phyloP scores from a whole-genome alignment of 495 filamentous ascomycete species.

The Chaetomidium leptoderma region DNA sequence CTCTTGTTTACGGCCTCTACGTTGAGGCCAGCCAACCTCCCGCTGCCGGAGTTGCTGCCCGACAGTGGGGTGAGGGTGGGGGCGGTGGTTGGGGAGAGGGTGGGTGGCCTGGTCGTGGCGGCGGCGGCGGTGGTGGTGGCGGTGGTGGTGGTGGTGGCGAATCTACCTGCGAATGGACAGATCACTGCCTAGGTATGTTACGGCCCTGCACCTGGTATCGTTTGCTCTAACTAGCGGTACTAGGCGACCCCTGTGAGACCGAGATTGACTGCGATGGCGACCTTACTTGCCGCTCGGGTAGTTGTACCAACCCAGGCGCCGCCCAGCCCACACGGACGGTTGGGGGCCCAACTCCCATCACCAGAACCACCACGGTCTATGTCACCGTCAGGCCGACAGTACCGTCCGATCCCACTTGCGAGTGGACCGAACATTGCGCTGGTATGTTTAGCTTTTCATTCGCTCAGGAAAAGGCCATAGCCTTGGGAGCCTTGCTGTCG shows the following conservation, averaged over 20 bases:
- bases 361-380: conserved; percentile 8
- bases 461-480: neutral
- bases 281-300: conserved; percentile 13
- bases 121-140: neutral
- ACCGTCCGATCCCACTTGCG: conserved; percentile 1
- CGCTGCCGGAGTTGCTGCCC: neutral
- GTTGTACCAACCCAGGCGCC: conserved; percentile 15
- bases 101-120: no score
- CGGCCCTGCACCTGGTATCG: neutral
- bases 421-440: conserved; percentile 20
- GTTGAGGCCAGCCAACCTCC: conserved; percentile 1
- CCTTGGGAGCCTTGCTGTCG: neutral
- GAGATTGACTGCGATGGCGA: conserved; percentile 26
- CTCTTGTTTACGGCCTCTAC: neutral
- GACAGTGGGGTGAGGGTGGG: conserved; percentile 7
- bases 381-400: conserved; percentile 11
- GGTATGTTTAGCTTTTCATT: neutral
- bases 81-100: neutral
- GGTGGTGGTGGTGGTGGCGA: neutral
- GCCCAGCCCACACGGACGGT: neutral
- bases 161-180: conserved; percentile 22
- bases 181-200: conserved; percentile 27
- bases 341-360: neutral
- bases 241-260: conserved; percentile 23
- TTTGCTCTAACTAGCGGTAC: neutral